A percentile compares a stretch with the other conserved stretches of the same genome.
Conservation (phyloP, 352 stramenopile species). For the Globisporangium cederbergense region DNA sequence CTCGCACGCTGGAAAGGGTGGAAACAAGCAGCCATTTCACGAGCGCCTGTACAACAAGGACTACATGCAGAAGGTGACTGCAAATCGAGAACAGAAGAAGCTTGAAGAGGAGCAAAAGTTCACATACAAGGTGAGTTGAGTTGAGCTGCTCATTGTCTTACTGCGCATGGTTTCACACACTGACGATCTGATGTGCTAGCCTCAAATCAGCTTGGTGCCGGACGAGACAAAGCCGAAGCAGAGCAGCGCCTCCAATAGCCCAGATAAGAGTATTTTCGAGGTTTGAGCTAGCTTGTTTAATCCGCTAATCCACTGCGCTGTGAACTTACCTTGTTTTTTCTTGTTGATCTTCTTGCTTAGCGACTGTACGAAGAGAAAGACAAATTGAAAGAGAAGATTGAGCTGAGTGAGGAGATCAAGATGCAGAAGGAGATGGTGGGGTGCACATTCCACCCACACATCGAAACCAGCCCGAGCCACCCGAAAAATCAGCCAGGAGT, state of each 20-base stretch:
- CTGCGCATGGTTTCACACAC: constrained; percentile 12
- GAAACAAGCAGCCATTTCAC: constrained; percentile 62
- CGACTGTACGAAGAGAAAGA: constrained; percentile 79
- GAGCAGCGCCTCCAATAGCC: constrained; percentile 47
- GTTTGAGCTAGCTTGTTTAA: constrained; percentile 27
- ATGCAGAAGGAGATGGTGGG: constrained; percentile 74
- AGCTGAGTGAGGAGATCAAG: constrained; percentile 60
- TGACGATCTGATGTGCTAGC: constrained; percentile 28
- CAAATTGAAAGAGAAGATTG: constrained; percentile 75
- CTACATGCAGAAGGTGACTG: constrained; percentile 56
- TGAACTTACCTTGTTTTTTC: constrained; percentile 18
- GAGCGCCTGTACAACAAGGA: constrained; percentile 79
- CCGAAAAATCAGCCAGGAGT: constrained; percentile 33
- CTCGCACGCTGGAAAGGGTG: constrained; percentile 14
- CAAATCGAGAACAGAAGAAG: constrained; percentile 68
- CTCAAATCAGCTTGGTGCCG: constrained; percentile 47
- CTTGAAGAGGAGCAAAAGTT: constrained; percentile 68
- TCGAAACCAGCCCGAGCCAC: constrained; percentile 32
- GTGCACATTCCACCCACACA: constrained; percentile 76
- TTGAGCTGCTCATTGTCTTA: neutral
- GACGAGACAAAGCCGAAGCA: constrained; percentile 61
- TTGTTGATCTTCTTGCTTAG: constrained; percentile 28
- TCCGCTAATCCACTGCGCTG: constrained; percentile 12
- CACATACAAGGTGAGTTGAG: constrained; percentile 67
- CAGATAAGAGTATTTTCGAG: constrained; percentile 77